Conservation (phyloP, 768 basidiomycete species). For the Leucocoprinus sp. region DNA sequence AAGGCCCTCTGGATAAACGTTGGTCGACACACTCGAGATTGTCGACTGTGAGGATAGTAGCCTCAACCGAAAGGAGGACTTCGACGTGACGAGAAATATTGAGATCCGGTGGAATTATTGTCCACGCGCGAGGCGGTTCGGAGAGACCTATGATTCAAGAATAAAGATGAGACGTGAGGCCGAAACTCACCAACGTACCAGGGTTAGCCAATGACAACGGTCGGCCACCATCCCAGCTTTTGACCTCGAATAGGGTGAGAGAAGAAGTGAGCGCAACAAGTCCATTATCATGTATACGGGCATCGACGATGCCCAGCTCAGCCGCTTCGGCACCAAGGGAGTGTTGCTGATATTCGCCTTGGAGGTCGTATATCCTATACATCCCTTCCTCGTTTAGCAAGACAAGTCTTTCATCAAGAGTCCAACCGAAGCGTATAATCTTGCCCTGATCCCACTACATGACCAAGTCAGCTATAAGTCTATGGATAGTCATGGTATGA, state of each 20-base stretch:
- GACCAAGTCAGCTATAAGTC: slow-evolving; percentile 9
- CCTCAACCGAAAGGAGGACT: slow-evolving; percentile 73
- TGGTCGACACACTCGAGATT: slow-evolving; percentile 87
- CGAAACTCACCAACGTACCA: slow-evolving; percentile 36
- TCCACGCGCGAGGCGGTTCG: slow-evolving; percentile 79
- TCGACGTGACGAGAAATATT: slow-evolving; percentile 88
- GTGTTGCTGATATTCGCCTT: slow-evolving; percentile 78
- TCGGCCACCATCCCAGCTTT: slow-evolving; percentile 78
- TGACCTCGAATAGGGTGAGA: slow-evolving; percentile 74
- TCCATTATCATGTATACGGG: slow-evolving; percentile 79
- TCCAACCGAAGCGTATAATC: slow-evolving; percentile 81
- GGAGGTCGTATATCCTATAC: slow-evolving; percentile 84
- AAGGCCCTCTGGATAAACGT: slow-evolving; percentile 81
- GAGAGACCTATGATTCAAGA: slow-evolving; percentile 44
- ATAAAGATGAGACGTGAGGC: background rate
- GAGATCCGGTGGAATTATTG: slow-evolving; percentile 81
- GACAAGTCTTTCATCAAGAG: slow-evolving; percentile 69
- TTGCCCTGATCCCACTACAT: slow-evolving; percentile 84
- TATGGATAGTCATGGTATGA: slow-evolving; percentile 20
- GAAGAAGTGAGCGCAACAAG: slow-evolving; percentile 78
- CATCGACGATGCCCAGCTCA: slow-evolving; percentile 79
- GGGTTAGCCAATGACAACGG: slow-evolving; percentile 67
- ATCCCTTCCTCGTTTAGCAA: slow-evolving; percentile 88
- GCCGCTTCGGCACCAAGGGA: slow-evolving; percentile 77
- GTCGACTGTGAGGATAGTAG: slow-evolving; percentile 79